Conservation (phyloP, 2,329 filamentous ascomycete genomes). For the Daldinia sp. region DNA sequence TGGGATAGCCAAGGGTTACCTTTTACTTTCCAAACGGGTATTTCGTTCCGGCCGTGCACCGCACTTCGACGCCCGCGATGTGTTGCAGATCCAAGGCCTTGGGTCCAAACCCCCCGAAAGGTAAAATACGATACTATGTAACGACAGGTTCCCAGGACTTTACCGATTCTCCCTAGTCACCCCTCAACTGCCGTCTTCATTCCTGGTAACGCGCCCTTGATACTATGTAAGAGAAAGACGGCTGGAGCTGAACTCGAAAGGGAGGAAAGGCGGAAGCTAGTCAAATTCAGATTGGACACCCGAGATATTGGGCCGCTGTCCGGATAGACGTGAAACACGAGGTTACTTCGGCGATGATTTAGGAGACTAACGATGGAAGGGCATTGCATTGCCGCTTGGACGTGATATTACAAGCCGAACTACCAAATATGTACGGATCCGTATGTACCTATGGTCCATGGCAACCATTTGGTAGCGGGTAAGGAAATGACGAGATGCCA, state of each 20-base stretch:
- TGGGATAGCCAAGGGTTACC: slow-evolving; percentile 18
- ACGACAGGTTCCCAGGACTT: slow-evolving; percentile 1
- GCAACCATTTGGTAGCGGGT: slow-evolving; percentile 17
- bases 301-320: not conserved
- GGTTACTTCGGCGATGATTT: slow-evolving; percentile 21
- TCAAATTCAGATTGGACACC: not conserved
- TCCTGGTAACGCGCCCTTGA: not conserved
- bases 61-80: slow-evolving; percentile 12
- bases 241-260: not conserved
- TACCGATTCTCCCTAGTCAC: slow-evolving; percentile 14
- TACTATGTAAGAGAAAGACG: not conserved
- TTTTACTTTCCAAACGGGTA: slow-evolving; percentile 22
- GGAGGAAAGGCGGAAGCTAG: not conserved
- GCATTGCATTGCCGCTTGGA: slow-evolving; percentile 12
- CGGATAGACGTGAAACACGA: slow-evolving; percentile 23
- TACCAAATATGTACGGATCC: no score
- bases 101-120: slow-evolving; percentile 24
- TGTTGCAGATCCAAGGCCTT: slow-evolving; percentile 32
- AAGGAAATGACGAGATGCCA: slow-evolving; percentile 27
- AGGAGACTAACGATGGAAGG: slow-evolving; percentile 12
- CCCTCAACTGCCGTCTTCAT: not conserved
- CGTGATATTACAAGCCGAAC: slow-evolving; percentile 10
- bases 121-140: slow-evolving; percentile 14
- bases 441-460: slow-evolving; percentile 3
- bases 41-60: slow-evolving; percentile 20